Percentiles rank a stretch among this genome's conserved stretches.
Conservation (phyloP, 352 stramenopile species). For the Globisporangium apiculatum region DNA sequence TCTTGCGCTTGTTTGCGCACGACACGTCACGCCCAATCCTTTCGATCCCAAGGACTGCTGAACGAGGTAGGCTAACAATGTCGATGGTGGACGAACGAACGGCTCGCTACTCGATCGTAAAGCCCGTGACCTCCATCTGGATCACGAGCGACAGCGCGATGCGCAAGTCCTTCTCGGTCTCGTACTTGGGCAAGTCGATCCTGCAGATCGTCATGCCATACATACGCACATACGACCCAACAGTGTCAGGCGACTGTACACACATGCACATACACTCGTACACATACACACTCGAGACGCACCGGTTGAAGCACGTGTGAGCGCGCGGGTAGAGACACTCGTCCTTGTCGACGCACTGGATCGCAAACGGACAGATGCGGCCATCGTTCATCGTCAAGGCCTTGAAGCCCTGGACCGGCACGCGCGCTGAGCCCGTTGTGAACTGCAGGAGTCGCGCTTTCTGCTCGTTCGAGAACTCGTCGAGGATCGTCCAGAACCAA, state of each 20-base stretch:
- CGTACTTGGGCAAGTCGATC: constrained; percentile 73
- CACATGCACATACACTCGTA: no score
- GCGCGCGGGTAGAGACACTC: constrained; percentile 80
- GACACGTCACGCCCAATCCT: no score
- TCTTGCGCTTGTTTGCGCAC: no score
- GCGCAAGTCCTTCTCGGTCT: constrained; percentile 66
- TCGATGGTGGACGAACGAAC: no score
- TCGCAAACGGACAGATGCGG: constrained; percentile 81
- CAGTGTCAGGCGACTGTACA: constrained; percentile 4
- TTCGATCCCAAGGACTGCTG: no score
- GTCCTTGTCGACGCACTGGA: constrained; percentile 75
- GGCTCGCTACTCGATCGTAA: constrained; percentile 65
- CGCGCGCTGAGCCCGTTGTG: constrained; percentile 94
- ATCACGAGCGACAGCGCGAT: constrained; percentile 79
- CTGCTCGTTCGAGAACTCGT: constrained; percentile 91
- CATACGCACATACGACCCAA: constrained; percentile 1
- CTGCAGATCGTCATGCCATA: constrained; percentile 14
- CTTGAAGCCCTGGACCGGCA: constrained; percentile 87
- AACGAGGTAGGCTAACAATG: no score
- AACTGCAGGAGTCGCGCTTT: constrained; percentile 97
- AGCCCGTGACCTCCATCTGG: constrained; percentile 83
- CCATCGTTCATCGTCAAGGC: constrained; percentile 85
- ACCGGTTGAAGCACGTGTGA: constrained; percentile 87
- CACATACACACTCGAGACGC: neutral
- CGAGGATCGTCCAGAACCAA: constrained; percentile 98